A percentile compares a stretch with the other conserved stretches of the same genome.
Conservation (phyloP, 768 basidiomycete genomes). For the Arthromyces matolae region DNA sequence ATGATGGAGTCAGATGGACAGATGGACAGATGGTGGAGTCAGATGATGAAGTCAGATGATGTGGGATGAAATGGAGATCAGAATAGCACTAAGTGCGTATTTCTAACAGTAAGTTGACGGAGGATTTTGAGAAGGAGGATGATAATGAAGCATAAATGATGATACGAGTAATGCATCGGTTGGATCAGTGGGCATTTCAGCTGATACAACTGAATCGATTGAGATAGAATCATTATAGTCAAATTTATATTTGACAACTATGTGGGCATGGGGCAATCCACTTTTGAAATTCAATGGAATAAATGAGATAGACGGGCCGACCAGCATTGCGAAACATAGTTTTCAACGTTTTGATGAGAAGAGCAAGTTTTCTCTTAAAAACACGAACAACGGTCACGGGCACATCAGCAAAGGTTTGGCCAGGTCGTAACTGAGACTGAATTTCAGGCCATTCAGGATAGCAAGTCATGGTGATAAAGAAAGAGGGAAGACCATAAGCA, state of each 20-base stretch:
- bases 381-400: neutral
- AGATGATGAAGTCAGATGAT: too few species aligned
- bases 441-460: conserved; percentile 38
- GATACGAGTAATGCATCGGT: neutral
- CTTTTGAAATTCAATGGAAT: conserved; percentile 39
- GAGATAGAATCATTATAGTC: too few species aligned
- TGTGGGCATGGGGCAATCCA: conserved; percentile 39
- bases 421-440: conserved; percentile 13
- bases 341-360: conserved; percentile 15
- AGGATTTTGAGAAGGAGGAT: conserved; percentile 14
- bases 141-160: conserved; percentile 32
- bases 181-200: neutral
- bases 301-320: conserved; percentile 22
- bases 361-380: neutral
- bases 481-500: conserved; percentile 25
- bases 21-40: too few species aligned
- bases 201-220: too few species aligned
- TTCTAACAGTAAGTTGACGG: conserved; percentile 21
- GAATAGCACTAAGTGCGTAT: too few species aligned
- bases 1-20: too few species aligned
- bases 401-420: neutral
- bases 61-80: too few species aligned
- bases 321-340: conserved; percentile 25
- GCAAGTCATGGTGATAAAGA: conserved; percentile 39
- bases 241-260: conserved; percentile 28